Evolutionary conservation across 352 stramenopile species (phyloP), one percentile per base, ranked within the genome.

Genomic region (Globisporangium cystogenes): DNA sequence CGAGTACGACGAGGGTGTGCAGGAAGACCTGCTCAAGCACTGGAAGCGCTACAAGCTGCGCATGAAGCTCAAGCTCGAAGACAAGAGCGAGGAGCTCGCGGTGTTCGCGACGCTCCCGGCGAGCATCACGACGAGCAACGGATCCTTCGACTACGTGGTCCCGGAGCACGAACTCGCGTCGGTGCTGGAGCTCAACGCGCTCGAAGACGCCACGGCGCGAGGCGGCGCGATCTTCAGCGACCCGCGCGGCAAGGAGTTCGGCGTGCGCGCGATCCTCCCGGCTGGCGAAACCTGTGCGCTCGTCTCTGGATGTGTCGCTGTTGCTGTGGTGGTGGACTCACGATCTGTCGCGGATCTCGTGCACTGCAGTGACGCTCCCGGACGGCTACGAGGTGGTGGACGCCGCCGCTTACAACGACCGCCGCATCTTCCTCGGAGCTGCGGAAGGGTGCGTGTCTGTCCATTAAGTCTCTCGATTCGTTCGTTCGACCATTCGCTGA

Each of bases 21-120:
- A 69, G 14, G 73, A 82, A 6, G 50, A 86, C 6, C 52, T 92
- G 27, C 60, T 68, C 48, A 93, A 95, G 64, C 82, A 93, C 67
- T 91, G 81, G 77, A 92, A 90, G 65, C 74, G 83, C 48, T 95
- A 95, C 72, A 95, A 93, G 50, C 49, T 95, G 61, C 82, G 85
- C 26, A 89, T 92, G 74, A 93, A 93, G 51, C 49, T 87, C 23
- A 76, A 63, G 48, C 70, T 93, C 29, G 72, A 90, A 52, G 79
- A 90, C 59, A 79, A 73, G 59, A 86, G 64, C 31, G 71, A 88
- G 27, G 59, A 59, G 5, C 63, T 86, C 8, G 48, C 49, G n/a
- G 48, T 76, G 33, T 82, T 80, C 41, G 60, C 69, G 12, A 74
- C 80, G 21, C 53, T 95, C 5, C 72, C 81, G 6, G 70, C 79